Conservation (phyloP, 257 asterid species). For the Solanum pimpinellifolium region DNA sequence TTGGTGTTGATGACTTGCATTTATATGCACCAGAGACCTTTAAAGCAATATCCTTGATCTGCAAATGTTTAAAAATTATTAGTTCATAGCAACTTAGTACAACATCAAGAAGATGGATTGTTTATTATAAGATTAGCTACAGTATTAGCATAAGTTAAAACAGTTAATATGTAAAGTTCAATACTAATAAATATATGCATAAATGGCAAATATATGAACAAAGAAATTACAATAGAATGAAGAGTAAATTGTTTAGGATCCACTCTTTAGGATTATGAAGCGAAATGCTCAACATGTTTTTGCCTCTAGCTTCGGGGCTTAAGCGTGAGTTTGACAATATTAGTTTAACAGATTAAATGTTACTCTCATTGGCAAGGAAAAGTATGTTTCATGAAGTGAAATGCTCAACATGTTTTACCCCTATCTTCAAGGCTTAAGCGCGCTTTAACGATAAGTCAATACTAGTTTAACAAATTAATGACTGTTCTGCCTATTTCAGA, state of each 20-base stretch:
- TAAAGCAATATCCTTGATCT: conserved; percentile 93
- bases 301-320: not conserved
- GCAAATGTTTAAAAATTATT: not conserved
- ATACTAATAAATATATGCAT: not conserved
- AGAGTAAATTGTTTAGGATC: not conserved
- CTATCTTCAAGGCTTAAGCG: not conserved
- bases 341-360: not conserved
- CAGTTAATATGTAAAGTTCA: not conserved
- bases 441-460: not conserved
- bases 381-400: not conserved
- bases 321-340: not conserved
- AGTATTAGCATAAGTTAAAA: not conserved
- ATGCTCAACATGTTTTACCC: not conserved
- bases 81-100: not conserved
- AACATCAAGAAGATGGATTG: not conserved
- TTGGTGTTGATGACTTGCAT: conserved; percentile 45
- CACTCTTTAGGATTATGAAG: not conserved
- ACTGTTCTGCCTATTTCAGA: not conserved
- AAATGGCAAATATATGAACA: not conserved
- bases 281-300: not conserved
- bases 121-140: not conserved
- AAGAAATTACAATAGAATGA: not conserved
- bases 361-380: not conserved
- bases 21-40: conserved; percentile 67
- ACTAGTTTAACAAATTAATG: not conserved